Evolutionary conservation across 73 alveolate genomes (phyloP), one percentile per base, ranked within the genome.

Genomic region (Paramecium octaurelia): DNA sequence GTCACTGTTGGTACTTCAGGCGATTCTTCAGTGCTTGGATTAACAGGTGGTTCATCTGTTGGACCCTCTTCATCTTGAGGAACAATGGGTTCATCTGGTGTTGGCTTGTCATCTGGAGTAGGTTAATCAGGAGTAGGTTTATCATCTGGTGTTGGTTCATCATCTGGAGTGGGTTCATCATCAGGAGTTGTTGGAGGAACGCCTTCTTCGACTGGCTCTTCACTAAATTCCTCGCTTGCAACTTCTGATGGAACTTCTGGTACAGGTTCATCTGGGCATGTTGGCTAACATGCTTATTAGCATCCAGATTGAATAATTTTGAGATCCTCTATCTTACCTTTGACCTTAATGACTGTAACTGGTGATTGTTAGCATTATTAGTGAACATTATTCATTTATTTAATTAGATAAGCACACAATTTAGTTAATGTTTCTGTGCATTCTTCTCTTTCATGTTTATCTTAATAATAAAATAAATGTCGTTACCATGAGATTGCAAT

Each of bases 301-400:
- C 91, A 80, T 80, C 91, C 91, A 5, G 76, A 44, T 80, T 80
- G 14, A n/a, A 80, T 80, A 44, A 80, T 80, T 8, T 80, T 80
- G 12, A 80, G 12, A 48, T 80, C 76, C 2, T 80, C 91, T 6
- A 80, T 80, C 91, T 80, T 80, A 12, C 91, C 76, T 23, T 80
- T 80, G n/a, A 80, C 91, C 10, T 46, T 80, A 36, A 80, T 80
- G 50, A 80, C 20, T 18, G 91, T 80, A 21, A 80, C 73, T 0
- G 91, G 91, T 23, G 46, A 31, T 24, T n/a, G 4, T 23, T 44
- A 42, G 6, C 91, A 80, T 46, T 80, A 44, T 80, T 44, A 46
- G 16, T 48, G 46, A 18, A 42, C 46, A 11, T 43, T 23, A 23
- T 21, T 46, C 91, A 80, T 80, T 80, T 80, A 46, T 27, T 42